Percentiles rank a stretch among this genome's conserved stretches.
These are phyloP conservation scores for Picea sitchensis DNA, from an alignment of 75 land plant genomes.

Conservation along the genomic window DNA sequence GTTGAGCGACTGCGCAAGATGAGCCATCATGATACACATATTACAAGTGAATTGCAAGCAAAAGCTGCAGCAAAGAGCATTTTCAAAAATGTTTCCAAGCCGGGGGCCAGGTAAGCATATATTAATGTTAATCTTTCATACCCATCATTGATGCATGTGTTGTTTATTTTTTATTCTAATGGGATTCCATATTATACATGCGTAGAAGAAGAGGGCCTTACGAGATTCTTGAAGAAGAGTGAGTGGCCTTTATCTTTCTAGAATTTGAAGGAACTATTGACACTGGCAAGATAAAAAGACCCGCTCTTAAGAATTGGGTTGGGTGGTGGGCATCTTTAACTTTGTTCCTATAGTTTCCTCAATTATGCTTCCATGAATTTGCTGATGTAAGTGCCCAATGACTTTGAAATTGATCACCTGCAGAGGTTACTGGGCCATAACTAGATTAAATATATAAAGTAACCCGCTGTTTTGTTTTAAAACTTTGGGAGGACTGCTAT, in stretches of 20 bases:
- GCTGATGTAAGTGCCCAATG: too few species aligned
- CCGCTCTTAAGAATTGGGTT: conserved; percentile 47
- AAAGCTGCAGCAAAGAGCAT: conserved; percentile 64
- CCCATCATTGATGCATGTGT: conserved; percentile 44
- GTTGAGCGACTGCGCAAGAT: conserved; percentile 67
- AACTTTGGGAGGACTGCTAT: not conserved
- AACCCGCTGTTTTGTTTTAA: not conserved
- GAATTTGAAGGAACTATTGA: conserved; percentile 55
- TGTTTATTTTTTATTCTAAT: conserved; percentile 19
- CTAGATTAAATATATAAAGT: too few species aligned
- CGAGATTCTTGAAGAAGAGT: conserved; percentile 55
- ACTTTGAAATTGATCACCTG: too few species aligned
- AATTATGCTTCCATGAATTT: too few species aligned
- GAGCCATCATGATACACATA: conserved; percentile 59
- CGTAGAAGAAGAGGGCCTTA: conserved; percentile 59
- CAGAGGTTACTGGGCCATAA: too few species aligned
- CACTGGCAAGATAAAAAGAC: conserved; percentile 48
- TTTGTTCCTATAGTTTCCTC: too few species aligned
- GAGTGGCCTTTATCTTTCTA: conserved; percentile 54
- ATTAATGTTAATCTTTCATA: conserved; percentile 27
- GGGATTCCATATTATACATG: conserved; percentile 20
- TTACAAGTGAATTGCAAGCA: conserved; percentile 79
- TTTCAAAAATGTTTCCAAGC: conserved; percentile 73
- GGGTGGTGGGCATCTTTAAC: conserved; percentile 35
- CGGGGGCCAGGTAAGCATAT: conserved; percentile 51